phyloP scores from a whole-genome alignment of 1,139 yeast genomes.

The Nematodospora anomalae region DNA sequence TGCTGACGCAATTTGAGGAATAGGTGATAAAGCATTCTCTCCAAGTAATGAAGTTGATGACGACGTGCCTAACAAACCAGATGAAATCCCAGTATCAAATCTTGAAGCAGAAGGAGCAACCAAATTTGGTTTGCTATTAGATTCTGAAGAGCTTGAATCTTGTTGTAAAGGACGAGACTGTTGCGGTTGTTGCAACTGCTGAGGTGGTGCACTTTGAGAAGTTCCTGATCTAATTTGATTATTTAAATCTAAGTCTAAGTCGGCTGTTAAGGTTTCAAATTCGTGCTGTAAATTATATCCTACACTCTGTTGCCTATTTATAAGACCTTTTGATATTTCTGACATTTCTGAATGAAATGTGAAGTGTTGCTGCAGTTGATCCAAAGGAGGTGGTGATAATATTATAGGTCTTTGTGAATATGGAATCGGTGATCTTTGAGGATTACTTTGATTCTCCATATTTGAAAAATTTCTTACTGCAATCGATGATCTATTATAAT shows the following conservation, averaged over 20 bases:
- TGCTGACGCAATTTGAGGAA: constrained; percentile 15
- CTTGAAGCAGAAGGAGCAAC: constrained; percentile 16
- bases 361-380: constrained; percentile 15
- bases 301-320: constrained; percentile 42
- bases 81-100: constrained; percentile 6
- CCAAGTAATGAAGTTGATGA: constrained; percentile 19
- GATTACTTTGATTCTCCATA: constrained; percentile 5
- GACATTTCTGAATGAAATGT: background rate
- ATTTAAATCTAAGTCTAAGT: constrained; percentile 46
- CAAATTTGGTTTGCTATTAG: constrained; percentile 8
- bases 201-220: constrained; percentile 7
- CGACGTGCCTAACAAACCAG: constrained; percentile 11
- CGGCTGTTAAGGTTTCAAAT: constrained; percentile 48
- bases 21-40: constrained; percentile 25
- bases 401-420: constrained; percentile 36
- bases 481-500: too few relatives aligned
- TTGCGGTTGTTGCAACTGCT: constrained; percentile 1
- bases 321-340: constrained; percentile 17
- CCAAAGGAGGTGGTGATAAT: constrained; percentile 44
- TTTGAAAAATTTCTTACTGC: too few relatives aligned
- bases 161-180: background rate
- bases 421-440: constrained; percentile 6
- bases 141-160: constrained; percentile 1
- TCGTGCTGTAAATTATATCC: constrained; percentile 49
- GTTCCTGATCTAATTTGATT: constrained; percentile 8